Evolutionary conservation across 106 monocot species (phyloP).

Genomic region (Dendrobium catenatum): DNA sequence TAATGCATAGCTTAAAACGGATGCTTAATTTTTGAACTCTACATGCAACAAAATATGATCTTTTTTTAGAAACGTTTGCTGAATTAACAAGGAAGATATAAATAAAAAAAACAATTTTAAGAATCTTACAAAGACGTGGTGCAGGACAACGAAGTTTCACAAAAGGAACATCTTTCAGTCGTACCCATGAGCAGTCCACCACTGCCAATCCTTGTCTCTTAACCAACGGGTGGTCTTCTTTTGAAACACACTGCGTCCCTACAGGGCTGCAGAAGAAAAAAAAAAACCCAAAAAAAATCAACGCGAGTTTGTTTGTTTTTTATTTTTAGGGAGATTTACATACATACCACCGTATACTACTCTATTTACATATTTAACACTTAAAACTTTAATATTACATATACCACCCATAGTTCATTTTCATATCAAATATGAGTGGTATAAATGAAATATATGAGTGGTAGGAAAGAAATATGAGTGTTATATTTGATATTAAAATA

Average conservation of each 20-base stretch:
- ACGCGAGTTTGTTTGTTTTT: not conserved
- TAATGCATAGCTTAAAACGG: not conserved
- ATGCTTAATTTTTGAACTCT: not conserved
- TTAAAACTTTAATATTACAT: too few relatives aligned
- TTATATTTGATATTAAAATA: too few relatives aligned
- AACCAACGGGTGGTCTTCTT: constrained; percentile 65
- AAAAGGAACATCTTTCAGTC: constrained; percentile 91
- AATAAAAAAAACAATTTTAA: not conserved
- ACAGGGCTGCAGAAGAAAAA: constrained; percentile 55
- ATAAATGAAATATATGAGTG: too few relatives aligned
- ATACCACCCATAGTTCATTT: too few relatives aligned
- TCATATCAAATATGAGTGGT: too few relatives aligned
- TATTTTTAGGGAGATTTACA: not conserved
- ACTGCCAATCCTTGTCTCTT: constrained; percentile 88
- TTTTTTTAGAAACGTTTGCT: not conserved
- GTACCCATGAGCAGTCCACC: constrained; percentile 98
- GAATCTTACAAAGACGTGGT: constrained; percentile 77
- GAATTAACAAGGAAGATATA: not conserved
- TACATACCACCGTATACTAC: too few relatives aligned
- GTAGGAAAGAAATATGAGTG: too few relatives aligned
- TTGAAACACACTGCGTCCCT: constrained; percentile 82
- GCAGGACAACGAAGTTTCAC: constrained; percentile 79
- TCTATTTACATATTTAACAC: too few relatives aligned
- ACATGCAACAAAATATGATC: not conserved
- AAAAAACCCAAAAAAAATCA: constrained; percentile 6